Percentiles rank a stretch among this genome's conserved stretches.
Evolutionary conservation across 257 asterid genomes (phyloP).

Genomic region (Solanum lycopersicoides): DNA sequence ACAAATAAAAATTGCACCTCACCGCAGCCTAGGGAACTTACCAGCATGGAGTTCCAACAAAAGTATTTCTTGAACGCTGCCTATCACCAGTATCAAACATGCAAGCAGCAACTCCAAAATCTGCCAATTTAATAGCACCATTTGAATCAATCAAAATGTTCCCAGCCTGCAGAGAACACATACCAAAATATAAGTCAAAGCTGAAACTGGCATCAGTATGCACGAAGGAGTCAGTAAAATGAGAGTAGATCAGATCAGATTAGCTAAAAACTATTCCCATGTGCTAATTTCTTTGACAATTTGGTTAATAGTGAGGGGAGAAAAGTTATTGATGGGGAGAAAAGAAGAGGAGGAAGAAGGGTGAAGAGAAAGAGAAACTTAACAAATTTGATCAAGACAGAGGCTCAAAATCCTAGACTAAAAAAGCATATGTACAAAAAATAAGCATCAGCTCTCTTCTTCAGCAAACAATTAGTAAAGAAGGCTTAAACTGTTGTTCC

Average conservation of each 20-base stretch:
- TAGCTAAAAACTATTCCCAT: neutral
- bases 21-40: constrained; percentile 8
- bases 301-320: neutral
- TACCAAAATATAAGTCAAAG: neutral
- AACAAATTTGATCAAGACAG: neutral
- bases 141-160: constrained; percentile 76
- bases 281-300: neutral
- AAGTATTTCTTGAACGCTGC: constrained; percentile 94
- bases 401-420: neutral
- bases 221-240: neutral
- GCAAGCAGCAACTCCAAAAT: constrained; percentile 96
- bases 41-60: constrained; percentile 99
- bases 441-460: neutral
- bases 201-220: neutral
- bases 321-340: neutral
- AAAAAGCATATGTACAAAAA: neutral
- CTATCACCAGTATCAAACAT: constrained; percentile 98
- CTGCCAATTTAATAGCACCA: constrained; percentile 87
- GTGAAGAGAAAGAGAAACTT: neutral
- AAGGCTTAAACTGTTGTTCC: neutral
- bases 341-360: neutral
- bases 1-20: neutral
- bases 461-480: neutral
- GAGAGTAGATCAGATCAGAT: neutral
- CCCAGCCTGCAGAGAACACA: constrained; percentile 66